Evolutionary conservation across 2,329 filamentous ascomycete species (phyloP).

Genomic region (Penicillium psychrosexuale): DNA sequence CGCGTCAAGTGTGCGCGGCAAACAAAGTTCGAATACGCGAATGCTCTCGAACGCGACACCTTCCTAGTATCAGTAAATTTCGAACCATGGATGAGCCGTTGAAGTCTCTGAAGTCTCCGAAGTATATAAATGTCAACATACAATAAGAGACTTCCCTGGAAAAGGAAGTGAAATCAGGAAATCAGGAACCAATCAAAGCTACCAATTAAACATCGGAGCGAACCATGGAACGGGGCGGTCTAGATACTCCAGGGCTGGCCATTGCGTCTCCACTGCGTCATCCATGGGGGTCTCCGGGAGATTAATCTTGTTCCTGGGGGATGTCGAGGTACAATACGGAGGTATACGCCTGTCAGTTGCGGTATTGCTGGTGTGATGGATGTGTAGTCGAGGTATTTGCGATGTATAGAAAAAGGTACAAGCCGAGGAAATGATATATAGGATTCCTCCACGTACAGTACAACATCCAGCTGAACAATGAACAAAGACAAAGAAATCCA

Average conservation of each 20-base stretch:
- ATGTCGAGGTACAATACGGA: neutral
- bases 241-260: slow-evolving; percentile 17
- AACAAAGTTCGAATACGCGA: neutral
- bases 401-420: neutral
- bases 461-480: neutral
- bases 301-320: neutral
- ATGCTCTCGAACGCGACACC: too few relatives aligned
- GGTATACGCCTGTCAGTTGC: neutral
- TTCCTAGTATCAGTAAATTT: too few relatives aligned
- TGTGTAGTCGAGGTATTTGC: neutral
- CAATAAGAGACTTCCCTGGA: neutral
- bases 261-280: slow-evolving; percentile 25
- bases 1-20: slow-evolving; percentile 4
- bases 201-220: slow-evolving; percentile 1
- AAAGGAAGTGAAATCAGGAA: neutral
- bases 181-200: slow-evolving; percentile 1
- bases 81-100: too few relatives aligned
- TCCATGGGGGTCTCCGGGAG: neutral
- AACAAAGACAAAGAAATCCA: slow-evolving; percentile 1
- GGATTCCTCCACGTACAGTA: too few relatives aligned
- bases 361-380: neutral
- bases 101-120: too few relatives aligned
- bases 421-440: neutral
- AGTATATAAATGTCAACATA: neutral
- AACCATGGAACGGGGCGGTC: slow-evolving; percentile 23